Evolutionary conservation across 2,329 filamentous ascomycete species (phyloP).

Genomic region (Orbilia quercus): DNA sequence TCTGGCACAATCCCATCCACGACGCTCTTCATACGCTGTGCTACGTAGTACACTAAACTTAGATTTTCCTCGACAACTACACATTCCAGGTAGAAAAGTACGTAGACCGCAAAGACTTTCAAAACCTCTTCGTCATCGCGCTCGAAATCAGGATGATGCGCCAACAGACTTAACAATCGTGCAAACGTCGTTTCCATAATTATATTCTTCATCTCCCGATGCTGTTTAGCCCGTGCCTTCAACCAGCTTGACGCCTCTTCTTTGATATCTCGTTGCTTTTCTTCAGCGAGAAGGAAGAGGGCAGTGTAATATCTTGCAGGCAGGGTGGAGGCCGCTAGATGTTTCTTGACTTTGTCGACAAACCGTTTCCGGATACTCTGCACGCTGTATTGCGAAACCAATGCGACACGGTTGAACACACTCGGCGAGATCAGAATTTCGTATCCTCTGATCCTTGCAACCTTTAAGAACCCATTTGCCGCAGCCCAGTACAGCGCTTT

Average conservation of each 20-base stretch:
- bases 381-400: constrained; percentile 81
- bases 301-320: constrained; percentile 85
- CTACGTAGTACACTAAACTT: constrained; percentile 88
- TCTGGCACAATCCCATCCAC: constrained; percentile 78
- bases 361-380: constrained; percentile 81
- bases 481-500: constrained; percentile 84
- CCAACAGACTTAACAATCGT: constrained; percentile 84
- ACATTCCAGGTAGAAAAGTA: constrained; percentile 85
- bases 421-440: constrained; percentile 78
- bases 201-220: constrained; percentile 67
- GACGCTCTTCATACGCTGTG: constrained; percentile 91
- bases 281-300: constrained; percentile 89
- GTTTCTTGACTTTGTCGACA: constrained; percentile 87
- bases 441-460: constrained; percentile 79
- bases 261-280: constrained; percentile 79
- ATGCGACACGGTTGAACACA: constrained; percentile 83
- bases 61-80: constrained; percentile 89
- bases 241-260: constrained; percentile 87
- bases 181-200: constrained; percentile 84
- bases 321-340: constrained; percentile 78
- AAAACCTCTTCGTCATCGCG: constrained; percentile 73
- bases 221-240: constrained; percentile 75
- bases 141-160: constrained; percentile 92
- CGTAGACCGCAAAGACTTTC: constrained; percentile 82
- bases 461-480: constrained; percentile 82